Evolutionary conservation across 106 monocot species (phyloP).

Genomic region (Platanthera guangdongensis): DNA sequence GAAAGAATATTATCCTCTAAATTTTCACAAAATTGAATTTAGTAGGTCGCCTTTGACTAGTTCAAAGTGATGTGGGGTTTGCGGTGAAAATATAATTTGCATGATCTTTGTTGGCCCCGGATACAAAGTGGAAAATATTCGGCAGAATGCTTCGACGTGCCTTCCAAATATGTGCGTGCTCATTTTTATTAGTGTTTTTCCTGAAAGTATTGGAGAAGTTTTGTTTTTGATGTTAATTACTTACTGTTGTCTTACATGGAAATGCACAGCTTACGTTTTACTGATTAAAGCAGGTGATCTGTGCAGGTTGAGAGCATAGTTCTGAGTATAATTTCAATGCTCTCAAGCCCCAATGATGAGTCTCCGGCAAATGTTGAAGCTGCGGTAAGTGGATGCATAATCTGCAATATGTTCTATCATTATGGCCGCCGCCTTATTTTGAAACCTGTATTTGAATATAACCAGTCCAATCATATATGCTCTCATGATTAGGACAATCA

Average conservation of each 20-base stretch:
- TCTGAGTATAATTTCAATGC: constrained; percentile 25
- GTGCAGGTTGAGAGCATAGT: constrained; percentile 23
- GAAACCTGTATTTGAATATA: background rate
- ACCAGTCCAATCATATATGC: background rate
- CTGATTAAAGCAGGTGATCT: background rate
- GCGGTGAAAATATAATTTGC: background rate
- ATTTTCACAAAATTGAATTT: too few species aligned
- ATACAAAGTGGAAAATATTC: background rate
- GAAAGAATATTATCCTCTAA: too few species aligned
- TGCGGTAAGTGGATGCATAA: constrained; percentile 12
- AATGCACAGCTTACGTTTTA: background rate
- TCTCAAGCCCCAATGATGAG: constrained; percentile 23
- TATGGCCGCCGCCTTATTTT: background rate
- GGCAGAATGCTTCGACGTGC: background rate
- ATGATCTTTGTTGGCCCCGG: background rate
- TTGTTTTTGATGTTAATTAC: background rate
- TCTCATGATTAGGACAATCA: background rate
- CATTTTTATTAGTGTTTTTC: background rate
- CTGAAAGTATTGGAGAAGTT: background rate
- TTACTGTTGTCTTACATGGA: background rate
- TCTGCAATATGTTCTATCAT: background rate
- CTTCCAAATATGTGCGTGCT: background rate
- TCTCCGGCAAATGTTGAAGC: constrained; percentile 25
- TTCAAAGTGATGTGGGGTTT: background rate
- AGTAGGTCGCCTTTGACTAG: too few species aligned